Base-by-base conservation (phyloP, 257 asterid species). In the Galeopsis tetrahit region DNA sequence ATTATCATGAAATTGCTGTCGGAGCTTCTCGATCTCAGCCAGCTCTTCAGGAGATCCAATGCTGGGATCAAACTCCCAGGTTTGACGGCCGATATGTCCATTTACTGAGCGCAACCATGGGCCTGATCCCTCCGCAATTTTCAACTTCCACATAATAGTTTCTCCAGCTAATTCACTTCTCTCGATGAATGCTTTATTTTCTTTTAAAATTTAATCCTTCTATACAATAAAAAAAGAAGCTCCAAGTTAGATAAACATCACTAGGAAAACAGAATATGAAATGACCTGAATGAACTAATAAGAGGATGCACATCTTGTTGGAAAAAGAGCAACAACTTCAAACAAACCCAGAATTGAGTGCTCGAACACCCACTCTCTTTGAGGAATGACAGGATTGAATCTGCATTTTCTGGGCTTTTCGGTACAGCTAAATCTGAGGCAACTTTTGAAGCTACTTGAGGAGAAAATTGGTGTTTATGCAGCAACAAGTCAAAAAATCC, bases 91-190 rank as follows among this genome's bases (percentile, higher is more conserved):
- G 33, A 81, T 73, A 59, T 91, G 93, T 28, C 86, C 85, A 71
- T 93, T 93, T 34, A 84, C 28, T 4, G 96, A 82, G 38, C 95
- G 89, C 81, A 93, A 70, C 97, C 98, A 93, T 17, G 98, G 96
- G 80, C 80, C 84, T 61, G 88, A 89, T 75, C 96, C 98, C 76
- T 93, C 96, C 0, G 85, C 92, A 68, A 86, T 21, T 78, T 91
- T 93, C 81, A 93, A 79, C 87, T 91, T 93, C 98, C 98, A 93
- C 98, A 93, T 93, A 85, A 17, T 72, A 10, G 1, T 39, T 65
- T 53, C 76, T 68, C 42, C 11, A 14, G 7, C 46, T 8, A 21
- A 55, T 55, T 7, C 39, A 49, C 56, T 57, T 31, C 6, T 8
- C 38, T 10, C 13, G 63, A 38, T 48, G 3, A 21, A 2, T 77